Conservation (phyloP, 345 rosid genomes). For the Hypericum androsaemum region DNA sequence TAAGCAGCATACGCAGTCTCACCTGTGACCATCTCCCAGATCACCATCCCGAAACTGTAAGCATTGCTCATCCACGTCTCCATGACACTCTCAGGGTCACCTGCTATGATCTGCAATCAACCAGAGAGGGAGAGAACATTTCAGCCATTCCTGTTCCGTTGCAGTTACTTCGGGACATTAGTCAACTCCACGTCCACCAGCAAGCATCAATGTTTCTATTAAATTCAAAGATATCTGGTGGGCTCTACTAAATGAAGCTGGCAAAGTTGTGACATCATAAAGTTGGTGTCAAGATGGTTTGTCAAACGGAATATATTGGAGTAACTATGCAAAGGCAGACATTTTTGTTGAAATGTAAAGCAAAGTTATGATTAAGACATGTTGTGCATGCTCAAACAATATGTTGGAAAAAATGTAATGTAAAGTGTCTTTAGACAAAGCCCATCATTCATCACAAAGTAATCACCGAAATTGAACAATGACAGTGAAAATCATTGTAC, state of each 20-base stretch:
- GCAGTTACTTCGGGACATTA: too few relatives aligned
- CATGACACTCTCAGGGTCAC: slow-evolving; percentile 76
- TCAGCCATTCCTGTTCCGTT: too few relatives aligned
- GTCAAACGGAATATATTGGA: slow-evolving; percentile 15
- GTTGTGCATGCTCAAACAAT: slow-evolving; percentile 42
- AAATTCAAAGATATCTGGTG: slow-evolving; percentile 16
- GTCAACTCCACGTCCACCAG: too few relatives aligned
- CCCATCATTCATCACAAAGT: slow-evolving; percentile 15
- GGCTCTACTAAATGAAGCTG: slow-evolving; percentile 30
- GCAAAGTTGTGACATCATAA: slow-evolving; percentile 15
- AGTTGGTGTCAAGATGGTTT: slow-evolving; percentile 17
- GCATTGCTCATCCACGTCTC: slow-evolving; percentile 99
- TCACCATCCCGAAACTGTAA: slow-evolving; percentile 89
- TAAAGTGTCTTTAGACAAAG: slow-evolving; percentile 22
- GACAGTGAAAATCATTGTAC: slow-evolving; percentile 9
- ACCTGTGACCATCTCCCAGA: slow-evolving; percentile 95
- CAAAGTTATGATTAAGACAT: slow-evolving; percentile 29
- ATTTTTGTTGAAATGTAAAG: slow-evolving; percentile 25
- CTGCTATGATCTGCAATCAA: slow-evolving; percentile 74
- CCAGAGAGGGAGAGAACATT: too few relatives aligned
- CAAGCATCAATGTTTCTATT: background rate
- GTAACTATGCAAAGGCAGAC: slow-evolving; percentile 26
- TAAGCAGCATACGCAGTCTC: slow-evolving; percentile 78
- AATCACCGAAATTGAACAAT: slow-evolving; percentile 16
- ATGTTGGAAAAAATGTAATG: slow-evolving; percentile 28